These are phyloP conservation scores for Prunus salicina DNA, from an alignment of 306 rosid genomes.

Conservation along the genomic window DNA sequence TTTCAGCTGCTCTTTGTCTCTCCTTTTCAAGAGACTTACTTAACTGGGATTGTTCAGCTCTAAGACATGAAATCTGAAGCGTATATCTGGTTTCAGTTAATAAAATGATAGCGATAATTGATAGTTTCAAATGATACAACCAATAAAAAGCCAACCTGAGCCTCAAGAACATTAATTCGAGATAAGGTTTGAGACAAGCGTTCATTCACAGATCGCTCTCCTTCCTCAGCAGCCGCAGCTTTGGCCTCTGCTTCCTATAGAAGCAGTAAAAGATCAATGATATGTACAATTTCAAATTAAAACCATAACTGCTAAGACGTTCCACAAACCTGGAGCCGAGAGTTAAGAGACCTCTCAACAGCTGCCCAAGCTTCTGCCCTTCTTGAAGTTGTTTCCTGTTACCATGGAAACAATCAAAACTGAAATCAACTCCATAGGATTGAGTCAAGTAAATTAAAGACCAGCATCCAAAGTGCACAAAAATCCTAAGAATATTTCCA, in stretches of 20 bases:
- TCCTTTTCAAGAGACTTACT: conserved; percentile 96
- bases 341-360: conserved; percentile 90
- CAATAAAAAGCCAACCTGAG: conserved; percentile 69
- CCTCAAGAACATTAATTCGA: conserved; percentile 97
- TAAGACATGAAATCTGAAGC: conserved; percentile 90
- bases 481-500: conserved; percentile 7
- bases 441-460: conserved; percentile 24
- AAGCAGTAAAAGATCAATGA: conserved; percentile 32
- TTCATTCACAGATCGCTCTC: conserved; percentile 83
- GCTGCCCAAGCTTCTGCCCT: conserved; percentile 97
- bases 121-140: conserved; percentile 16
- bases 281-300: conserved; percentile 4
- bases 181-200: conserved; percentile 96
- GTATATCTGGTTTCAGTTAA: conserved; percentile 33
- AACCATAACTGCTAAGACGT: conserved; percentile 16
- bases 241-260: conserved; percentile 92
- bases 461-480: conserved; percentile 1
- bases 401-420: conserved; percentile 30
- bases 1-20: conserved; percentile 98
- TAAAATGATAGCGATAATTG: not conserved
- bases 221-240: conserved; percentile 97
- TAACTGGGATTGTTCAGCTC: conserved; percentile 93
- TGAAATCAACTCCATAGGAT: conserved; percentile 25
- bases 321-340: conserved; percentile 83
- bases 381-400: conserved; percentile 88